phyloP scores from a whole-genome alignment of 495 filamentous ascomycete species.

The Aspergillus bertholletiae region DNA sequence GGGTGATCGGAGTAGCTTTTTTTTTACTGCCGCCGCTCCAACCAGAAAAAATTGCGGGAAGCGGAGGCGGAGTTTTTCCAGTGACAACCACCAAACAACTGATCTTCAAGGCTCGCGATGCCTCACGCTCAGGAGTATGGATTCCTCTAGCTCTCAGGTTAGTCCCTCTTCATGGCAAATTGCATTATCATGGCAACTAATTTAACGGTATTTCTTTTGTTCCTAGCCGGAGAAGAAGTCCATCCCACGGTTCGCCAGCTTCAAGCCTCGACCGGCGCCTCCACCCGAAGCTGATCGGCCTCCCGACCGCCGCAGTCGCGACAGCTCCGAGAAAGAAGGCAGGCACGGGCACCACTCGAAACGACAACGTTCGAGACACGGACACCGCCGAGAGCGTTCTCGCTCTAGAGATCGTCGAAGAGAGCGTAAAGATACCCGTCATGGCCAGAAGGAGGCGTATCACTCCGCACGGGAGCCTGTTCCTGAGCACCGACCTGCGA shows the following conservation, averaged over 20 bases:
- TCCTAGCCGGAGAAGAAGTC: conserved; percentile 32
- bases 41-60: conserved; percentile 17
- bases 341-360: conserved; percentile 21
- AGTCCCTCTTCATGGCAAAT: conserved; percentile 4
- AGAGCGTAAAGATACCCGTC: conserved; percentile 12
- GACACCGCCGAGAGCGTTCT: conserved; percentile 22
- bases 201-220: background rate
- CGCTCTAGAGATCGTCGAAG: conserved; percentile 24
- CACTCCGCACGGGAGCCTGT: conserved; percentile 1
- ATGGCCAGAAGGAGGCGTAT: conserved; percentile 1
- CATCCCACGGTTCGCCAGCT: conserved; percentile 67
- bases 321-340: conserved; percentile 16
- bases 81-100: conserved; percentile 1
- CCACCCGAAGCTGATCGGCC: conserved; percentile 23
- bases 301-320: conserved; percentile 17
- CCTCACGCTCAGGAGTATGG: conserved; percentile 30
- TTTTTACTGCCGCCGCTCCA: conserved; percentile 25
- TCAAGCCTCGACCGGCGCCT: conserved; percentile 49
- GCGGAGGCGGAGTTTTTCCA: conserved; percentile 27
- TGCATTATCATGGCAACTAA: background rate
- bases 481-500: conserved; percentile 3
- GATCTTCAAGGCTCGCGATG: conserved; percentile 3
- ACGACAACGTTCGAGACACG: conserved; percentile 22
- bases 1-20: conserved; percentile 29
- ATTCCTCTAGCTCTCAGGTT: conserved; percentile 34